These are phyloP conservation scores for Pyricularia grisea DNA, from an alignment of 2,329 filamentous ascomycete genomes.

Conservation along the genomic window DNA sequence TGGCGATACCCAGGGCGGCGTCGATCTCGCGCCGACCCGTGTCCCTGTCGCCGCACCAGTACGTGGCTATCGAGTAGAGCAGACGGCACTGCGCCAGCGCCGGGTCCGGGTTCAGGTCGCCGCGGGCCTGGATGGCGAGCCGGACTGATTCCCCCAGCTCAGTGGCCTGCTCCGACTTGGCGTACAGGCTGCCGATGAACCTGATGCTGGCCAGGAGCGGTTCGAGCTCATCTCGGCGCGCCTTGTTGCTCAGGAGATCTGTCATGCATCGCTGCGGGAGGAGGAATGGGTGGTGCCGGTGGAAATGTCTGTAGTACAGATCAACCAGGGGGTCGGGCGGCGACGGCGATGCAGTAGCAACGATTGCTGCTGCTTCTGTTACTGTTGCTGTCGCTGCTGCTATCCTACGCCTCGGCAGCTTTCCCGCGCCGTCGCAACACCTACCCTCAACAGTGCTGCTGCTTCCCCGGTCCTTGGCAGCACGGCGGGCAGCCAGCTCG, in stretches of 20 bases:
- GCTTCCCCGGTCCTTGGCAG: neutral
- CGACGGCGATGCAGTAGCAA: neutral
- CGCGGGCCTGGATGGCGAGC: neutral
- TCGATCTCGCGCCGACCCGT: constrained; percentile 22
- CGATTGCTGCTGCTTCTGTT: neutral
- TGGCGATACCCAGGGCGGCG: constrained; percentile 45
- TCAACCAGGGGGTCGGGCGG: constrained; percentile 17
- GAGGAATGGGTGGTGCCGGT: constrained; percentile 21
- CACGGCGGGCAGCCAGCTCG: constrained; percentile 17
- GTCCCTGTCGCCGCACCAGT: constrained; percentile 18
- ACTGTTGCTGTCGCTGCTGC: too few species aligned
- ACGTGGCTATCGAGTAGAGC: constrained; percentile 24
- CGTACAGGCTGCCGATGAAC: neutral
- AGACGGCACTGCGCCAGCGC: constrained; percentile 26
- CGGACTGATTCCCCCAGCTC: neutral
- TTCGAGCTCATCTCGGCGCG: constrained; percentile 8
- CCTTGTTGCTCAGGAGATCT: neutral
- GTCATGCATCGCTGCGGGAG: constrained; percentile 10
- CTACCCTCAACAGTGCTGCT: neutral
- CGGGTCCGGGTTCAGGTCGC: constrained; percentile 9
- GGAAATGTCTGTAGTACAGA: constrained; percentile 26
- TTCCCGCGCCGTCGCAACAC: too few species aligned
- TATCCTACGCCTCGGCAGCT: neutral
- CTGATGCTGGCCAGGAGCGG: neutral
- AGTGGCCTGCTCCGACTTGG: neutral